Conservation (phyloP, 2,329 filamentous ascomycete genomes). For the Ophiostoma sp. region DNA sequence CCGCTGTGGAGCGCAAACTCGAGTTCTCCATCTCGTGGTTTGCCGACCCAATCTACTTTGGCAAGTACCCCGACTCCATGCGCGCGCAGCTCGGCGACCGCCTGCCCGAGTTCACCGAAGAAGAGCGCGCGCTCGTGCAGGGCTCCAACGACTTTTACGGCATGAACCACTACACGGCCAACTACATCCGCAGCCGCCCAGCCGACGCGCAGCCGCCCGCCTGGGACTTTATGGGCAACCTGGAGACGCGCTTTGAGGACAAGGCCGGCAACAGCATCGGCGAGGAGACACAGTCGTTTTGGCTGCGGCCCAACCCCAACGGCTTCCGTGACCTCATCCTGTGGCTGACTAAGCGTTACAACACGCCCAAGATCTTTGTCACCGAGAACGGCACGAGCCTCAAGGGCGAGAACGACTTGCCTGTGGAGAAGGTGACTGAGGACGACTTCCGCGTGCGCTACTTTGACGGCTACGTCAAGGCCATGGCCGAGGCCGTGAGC, state of each 20-base stretch:
- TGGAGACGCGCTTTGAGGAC: constrained; percentile 66
- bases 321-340: constrained; percentile 73
- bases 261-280: constrained; percentile 71
- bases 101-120: constrained; percentile 66
- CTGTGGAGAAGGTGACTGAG: constrained; percentile 64
- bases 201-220: constrained; percentile 53
- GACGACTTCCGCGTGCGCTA: constrained; percentile 80
- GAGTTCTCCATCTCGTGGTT: constrained; percentile 89
- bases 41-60: constrained; percentile 79
- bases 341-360: constrained; percentile 74
- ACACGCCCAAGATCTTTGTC: constrained; percentile 72
- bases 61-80: constrained; percentile 81
- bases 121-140: constrained; percentile 67
- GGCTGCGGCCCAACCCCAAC: constrained; percentile 69
- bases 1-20: constrained; percentile 72
- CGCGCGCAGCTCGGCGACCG: constrained; percentile 71
- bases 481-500: constrained; percentile 66
- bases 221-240: constrained; percentile 68
- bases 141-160: constrained; percentile 93
- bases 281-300: constrained; percentile 73
- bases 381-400: constrained; percentile 85
- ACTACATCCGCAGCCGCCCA: constrained; percentile 72
- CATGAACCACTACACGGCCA: constrained; percentile 90
- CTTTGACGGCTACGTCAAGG: constrained; percentile 69
- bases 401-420: constrained; percentile 74